Evolutionary conservation across 2,329 filamentous ascomycete genomes (phyloP).

Genomic region (Pseudocercospora pini-densiflorae): DNA sequence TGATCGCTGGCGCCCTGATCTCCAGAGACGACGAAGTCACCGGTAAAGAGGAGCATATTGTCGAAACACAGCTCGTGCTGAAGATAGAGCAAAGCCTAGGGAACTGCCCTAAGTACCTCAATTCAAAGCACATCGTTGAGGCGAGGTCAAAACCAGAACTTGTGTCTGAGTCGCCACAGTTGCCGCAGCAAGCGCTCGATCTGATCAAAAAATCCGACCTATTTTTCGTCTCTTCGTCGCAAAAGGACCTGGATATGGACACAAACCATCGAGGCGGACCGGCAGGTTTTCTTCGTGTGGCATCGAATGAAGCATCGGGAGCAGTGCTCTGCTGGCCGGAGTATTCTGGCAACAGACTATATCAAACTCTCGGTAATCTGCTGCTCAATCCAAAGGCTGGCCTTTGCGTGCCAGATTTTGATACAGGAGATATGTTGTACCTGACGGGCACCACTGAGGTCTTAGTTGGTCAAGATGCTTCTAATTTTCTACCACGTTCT

Average conservation of each 20-base stretch:
- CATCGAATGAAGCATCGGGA: conserved; percentile 56
- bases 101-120: conserved; percentile 88
- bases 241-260: conserved; percentile 72
- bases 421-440: conserved; percentile 74
- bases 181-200: conserved; percentile 60
- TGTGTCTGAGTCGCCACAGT: conserved; percentile 50
- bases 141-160: conserved; percentile 60
- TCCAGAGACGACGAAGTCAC: conserved; percentile 40
- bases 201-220: conserved; percentile 70
- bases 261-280: conserved; percentile 80
- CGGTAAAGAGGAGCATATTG: conserved; percentile 34
- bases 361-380: conserved; percentile 83
- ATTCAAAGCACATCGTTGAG: conserved; percentile 68
- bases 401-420: conserved; percentile 74
- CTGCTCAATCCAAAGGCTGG: conserved; percentile 69
- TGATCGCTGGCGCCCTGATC: conserved; percentile 66
- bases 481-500: conserved; percentile 66
- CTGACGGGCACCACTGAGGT: conserved; percentile 71
- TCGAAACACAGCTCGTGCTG: conserved; percentile 64
- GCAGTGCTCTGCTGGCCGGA: conserved; percentile 75
- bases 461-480: conserved; percentile 67
- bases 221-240: conserved; percentile 75
- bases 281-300: conserved; percentile 72
- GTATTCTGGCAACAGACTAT: conserved; percentile 82
- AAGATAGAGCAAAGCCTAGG: conserved; percentile 73